A percentile compares a stretch with the other conserved stretches of the same genome.
Evolutionary conservation across 768 basidiomycete genomes (phyloP).

Genomic region (Kwoniella sp.): DNA sequence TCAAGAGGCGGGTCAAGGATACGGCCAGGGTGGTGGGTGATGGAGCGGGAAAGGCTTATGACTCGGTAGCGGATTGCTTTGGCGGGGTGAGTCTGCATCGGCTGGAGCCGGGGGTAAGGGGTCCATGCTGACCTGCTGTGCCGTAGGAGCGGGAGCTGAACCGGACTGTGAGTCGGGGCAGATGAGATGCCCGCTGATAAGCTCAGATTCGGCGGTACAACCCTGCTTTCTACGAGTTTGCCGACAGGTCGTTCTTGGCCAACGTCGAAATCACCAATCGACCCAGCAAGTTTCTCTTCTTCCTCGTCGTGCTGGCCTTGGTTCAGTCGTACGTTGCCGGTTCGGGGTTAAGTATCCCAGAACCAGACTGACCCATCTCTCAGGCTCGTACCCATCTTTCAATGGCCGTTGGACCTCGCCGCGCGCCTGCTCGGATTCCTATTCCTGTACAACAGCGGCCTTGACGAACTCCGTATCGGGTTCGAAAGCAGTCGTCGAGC

Average conservation of each 20-base stretch:
- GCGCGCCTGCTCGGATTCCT: constrained; percentile 31
- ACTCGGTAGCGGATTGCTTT: constrained; percentile 21
- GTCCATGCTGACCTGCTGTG: too few relatives aligned
- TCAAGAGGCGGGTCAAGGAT: constrained; percentile 8
- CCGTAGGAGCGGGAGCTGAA: constrained; percentile 30
- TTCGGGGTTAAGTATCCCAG: not conserved
- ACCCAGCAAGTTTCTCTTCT: constrained; percentile 30
- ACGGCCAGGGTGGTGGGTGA: constrained; percentile 17
- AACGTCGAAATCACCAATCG: constrained; percentile 17
- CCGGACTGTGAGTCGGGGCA: constrained; percentile 10
- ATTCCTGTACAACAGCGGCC: constrained; percentile 38
- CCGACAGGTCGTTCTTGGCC: constrained; percentile 28
- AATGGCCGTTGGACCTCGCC: constrained; percentile 31
- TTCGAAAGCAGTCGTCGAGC: constrained; percentile 17
- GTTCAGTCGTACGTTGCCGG: constrained; percentile 29
- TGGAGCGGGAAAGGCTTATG: constrained; percentile 17
- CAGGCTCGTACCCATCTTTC: constrained; percentile 36
- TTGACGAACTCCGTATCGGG: constrained; percentile 15
- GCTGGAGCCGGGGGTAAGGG: not conserved
- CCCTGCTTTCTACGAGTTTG: constrained; percentile 31
- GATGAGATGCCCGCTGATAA: not conserved
- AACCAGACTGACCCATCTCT: too few relatives aligned
- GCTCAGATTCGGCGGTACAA: constrained; percentile 28
- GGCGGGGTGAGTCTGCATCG: constrained; percentile 27
- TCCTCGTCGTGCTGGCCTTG: constrained; percentile 22